Base-by-base conservation (phyloP, 768 basidiomycete genomes). In the Phylloporus scabripes region DNA sequence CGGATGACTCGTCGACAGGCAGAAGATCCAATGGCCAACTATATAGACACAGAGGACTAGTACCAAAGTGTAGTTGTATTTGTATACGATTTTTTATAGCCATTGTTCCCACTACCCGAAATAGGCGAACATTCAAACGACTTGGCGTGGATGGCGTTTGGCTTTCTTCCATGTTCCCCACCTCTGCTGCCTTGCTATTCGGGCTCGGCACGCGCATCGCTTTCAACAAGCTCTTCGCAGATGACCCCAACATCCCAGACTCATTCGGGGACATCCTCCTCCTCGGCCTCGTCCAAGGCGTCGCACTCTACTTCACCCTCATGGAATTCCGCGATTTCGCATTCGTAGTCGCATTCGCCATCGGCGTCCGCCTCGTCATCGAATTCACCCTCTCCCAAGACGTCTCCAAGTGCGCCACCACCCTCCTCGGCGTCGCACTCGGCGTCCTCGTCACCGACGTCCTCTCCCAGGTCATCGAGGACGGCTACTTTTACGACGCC, bases 1-100 rank as follows among this genome's bases (percentile, higher is more conserved):
- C 79, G 92, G 50, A 83, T 92, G 79, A 76, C 66, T 24, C 78
- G 77, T 55, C 79, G 80, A 45, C 77, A 80, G 1, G 72, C 75
- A 42, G 89, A 92, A 50, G 92, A 96, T 67, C 92, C 92, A 4
- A 96, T 96, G 92, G 87, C 88, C 34, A 90, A 88, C 65, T 92
- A 93, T 63, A 76, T 90, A 44, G 92, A 92, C 65, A 56, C 66
- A 38, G 81, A 78, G 43, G 53, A 23, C 28, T 40, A 31, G 9
- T 7, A 23, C 15, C 50, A 23, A 28, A 28, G 40, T 43, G 34
- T 49, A 45, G 31, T 44, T 18, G 32, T 33, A 20, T 43, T 28
- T 34, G 20, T 48, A 37, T 36, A 38, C 37, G 33, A 20, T 45
- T 31, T 21, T 33, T 37, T 43, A 41, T 46, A 49, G 9, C 50